Conservation (phyloP, 2,329 filamentous ascomycete genomes). For the Scedosporium dehoogii region DNA sequence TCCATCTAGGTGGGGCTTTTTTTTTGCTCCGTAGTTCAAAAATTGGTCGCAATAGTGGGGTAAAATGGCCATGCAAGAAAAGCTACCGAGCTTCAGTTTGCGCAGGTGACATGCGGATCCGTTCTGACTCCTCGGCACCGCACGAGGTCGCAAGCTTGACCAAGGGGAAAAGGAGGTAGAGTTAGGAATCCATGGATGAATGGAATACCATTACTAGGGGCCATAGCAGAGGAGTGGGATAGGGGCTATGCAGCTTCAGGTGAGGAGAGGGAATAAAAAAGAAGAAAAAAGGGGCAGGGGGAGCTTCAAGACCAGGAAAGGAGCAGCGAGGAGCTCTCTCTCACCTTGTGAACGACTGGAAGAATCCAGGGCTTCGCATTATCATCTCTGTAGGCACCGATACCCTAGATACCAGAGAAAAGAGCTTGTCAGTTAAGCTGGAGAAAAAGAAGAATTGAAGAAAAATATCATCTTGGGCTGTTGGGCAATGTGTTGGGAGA, state of each 20-base stretch:
- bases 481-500: not conserved
- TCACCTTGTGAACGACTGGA: constrained; percentile 91
- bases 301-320: not conserved
- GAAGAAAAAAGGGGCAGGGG: not conserved
- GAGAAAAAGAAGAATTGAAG: constrained; percentile 3
- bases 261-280: not conserved
- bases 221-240: too few species aligned
- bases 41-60: not conserved
- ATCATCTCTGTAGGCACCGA: constrained; percentile 92
- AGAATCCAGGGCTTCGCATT: constrained; percentile 96
- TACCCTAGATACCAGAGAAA: constrained; percentile 34
- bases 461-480: not conserved
- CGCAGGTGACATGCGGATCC: not conserved
- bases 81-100: not conserved
- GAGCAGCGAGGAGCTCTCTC: constrained; percentile 13
- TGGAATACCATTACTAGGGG: not conserved
- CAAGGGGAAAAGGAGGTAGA: not conserved
- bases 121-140: not conserved
- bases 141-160: not conserved
- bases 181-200: not conserved
- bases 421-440: not conserved
- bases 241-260: not conserved
- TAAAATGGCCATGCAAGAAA: not conserved
- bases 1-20: not conserved
- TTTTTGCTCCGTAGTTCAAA: not conserved